Evolutionary conservation across 2,329 filamentous ascomycete genomes (phyloP).

Genomic region (Diaporthe sp.): DNA sequence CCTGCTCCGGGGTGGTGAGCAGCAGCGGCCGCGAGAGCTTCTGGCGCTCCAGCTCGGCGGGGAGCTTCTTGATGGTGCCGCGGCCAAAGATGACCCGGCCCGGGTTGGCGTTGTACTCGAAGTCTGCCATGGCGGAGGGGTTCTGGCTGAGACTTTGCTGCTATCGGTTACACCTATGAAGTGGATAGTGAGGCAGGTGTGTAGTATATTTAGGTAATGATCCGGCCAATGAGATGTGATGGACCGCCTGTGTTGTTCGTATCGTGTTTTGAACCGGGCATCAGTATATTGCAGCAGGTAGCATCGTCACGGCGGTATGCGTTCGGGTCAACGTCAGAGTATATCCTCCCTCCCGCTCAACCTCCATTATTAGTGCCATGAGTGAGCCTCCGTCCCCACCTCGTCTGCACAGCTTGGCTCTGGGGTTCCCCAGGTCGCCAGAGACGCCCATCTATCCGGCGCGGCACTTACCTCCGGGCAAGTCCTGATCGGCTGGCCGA

Average conservation of each 20-base stretch:
- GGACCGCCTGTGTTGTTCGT: not conserved
- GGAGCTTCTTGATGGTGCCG: slow-evolving; percentile 62
- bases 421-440: not conserved
- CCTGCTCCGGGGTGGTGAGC: slow-evolving; percentile 66
- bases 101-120: slow-evolving; percentile 67
- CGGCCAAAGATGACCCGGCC: slow-evolving; percentile 66
- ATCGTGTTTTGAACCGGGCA: no score
- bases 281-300: not conserved
- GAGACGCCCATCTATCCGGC: not conserved
- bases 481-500: not conserved
- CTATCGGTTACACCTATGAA: not conserved
- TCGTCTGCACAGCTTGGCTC: not conserved
- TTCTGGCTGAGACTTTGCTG: not conserved
- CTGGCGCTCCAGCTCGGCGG: slow-evolving; percentile 56
- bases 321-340: not conserved
- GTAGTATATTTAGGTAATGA: not conserved
- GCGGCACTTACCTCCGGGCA: not conserved
- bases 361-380: not conserved
- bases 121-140: slow-evolving; percentile 58
- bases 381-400: not conserved
- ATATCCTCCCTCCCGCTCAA: not conserved
- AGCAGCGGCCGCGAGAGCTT: slow-evolving; percentile 62
- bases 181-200: not conserved
- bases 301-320: no score
- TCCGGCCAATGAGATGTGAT: not conserved